phyloP scores from a whole-genome alignment of 1,139 yeast species.

The Saccharomyces hybrid region DNA sequence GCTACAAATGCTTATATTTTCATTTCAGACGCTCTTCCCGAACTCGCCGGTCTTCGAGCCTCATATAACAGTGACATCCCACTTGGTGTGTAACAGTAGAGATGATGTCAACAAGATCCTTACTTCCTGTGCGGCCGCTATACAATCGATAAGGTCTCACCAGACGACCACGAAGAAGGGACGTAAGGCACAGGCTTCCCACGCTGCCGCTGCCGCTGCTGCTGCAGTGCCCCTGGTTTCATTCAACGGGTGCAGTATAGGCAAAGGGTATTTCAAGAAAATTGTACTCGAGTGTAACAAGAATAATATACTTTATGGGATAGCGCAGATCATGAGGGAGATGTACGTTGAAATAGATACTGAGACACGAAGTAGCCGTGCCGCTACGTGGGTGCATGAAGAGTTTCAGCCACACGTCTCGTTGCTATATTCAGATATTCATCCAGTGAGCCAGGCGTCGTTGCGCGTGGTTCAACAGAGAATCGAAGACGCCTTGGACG shows the following conservation, averaged over 20 bases:
- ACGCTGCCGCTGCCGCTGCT: background rate
- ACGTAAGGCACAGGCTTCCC: background rate
- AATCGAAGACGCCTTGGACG: constrained; percentile 58
- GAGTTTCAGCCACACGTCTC: constrained; percentile 72
- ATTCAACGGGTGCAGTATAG: constrained; percentile 30
- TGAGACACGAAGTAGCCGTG: constrained; percentile 12
- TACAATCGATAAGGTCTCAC: constrained; percentile 33
- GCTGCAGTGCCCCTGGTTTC: constrained; percentile 32
- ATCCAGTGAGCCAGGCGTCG: constrained; percentile 65
- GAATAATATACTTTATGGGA: constrained; percentile 52
- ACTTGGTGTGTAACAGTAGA: constrained; percentile 43
- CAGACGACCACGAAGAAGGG: constrained; percentile 5
- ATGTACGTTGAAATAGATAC: constrained; percentile 44
- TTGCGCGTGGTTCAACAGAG: constrained; percentile 63
- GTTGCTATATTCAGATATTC: constrained; percentile 56
- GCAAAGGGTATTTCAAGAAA: constrained; percentile 50
- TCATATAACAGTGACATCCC: constrained; percentile 67
- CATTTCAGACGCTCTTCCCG: constrained; percentile 62
- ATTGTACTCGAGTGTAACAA: constrained; percentile 51
- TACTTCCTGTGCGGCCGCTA: constrained; percentile 60
- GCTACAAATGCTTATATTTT: constrained; percentile 51
- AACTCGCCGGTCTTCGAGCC: constrained; percentile 66
- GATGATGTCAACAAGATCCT: constrained; percentile 56
- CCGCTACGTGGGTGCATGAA: constrained; percentile 43
- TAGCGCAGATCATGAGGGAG: constrained; percentile 66